phyloP scores from a whole-genome alignment of 2,329 filamentous ascomycete genomes.

The Verruconis gallopava region DNA sequence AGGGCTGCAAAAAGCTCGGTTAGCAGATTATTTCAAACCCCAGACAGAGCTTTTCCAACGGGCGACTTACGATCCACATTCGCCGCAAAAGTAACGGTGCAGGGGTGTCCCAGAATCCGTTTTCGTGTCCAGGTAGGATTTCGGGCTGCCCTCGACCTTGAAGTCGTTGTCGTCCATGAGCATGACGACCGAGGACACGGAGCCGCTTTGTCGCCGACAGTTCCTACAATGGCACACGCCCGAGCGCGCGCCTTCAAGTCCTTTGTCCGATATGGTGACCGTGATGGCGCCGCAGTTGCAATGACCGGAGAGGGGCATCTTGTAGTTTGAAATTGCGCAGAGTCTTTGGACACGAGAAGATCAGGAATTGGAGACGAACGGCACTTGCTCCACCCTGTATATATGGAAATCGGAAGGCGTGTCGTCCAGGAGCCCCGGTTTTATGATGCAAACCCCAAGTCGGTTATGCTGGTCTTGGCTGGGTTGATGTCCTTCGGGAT shows the following conservation, averaged over 20 bases:
- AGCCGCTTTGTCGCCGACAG: neutral
- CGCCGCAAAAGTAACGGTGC: constrained; percentile 1
- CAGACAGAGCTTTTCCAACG: no score
- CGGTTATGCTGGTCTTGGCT: no score
- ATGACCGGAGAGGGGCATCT: neutral
- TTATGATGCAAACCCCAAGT: no score
- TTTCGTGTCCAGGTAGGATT: neutral
- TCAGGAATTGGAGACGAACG: no score
- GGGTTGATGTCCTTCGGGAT: no score
- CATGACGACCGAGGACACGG: neutral
- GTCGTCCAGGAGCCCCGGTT: no score
- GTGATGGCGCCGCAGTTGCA: constrained; percentile 1
- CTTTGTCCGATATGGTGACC: neutral
- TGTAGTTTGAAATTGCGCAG: constrained; percentile 1
- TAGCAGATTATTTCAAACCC: no score
- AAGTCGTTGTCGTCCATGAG: neutral
- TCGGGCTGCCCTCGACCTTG: neutral
- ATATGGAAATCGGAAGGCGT: no score
- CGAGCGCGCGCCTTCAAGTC: neutral
- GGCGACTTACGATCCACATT: neutral
- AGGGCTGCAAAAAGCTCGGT: no score
- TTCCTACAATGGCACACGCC: neutral
- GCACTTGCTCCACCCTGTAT: no score
- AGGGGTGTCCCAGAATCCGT: constrained; percentile 1
- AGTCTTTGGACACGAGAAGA: no score